These are phyloP conservation scores for Jacaranda mimosifolia DNA, from an alignment of 257 asterid species.

Conservation along the genomic window DNA sequence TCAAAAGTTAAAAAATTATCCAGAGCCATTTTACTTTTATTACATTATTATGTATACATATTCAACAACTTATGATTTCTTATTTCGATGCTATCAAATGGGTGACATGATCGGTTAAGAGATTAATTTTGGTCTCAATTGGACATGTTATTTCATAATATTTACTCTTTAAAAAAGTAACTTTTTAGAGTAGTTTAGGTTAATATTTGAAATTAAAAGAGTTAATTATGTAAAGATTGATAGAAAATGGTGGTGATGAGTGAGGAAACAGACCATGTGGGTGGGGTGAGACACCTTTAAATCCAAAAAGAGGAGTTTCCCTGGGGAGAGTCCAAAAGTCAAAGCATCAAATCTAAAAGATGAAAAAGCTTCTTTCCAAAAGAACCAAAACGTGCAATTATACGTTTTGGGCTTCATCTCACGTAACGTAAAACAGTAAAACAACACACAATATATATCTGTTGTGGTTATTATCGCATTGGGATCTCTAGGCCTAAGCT, in stretches of 20 bases:
- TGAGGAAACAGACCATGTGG: conserved; percentile 77
- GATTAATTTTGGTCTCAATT: too few species aligned
- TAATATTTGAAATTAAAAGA: background rate
- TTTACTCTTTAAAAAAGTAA: conserved; percentile 24
- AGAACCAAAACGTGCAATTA: conserved; percentile 76
- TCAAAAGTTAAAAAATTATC: background rate
- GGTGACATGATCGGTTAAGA: too few species aligned
- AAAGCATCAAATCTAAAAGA: conserved; percentile 74
- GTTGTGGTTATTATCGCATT: background rate
- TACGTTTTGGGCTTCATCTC: conserved; percentile 50
- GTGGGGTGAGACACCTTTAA: conserved; percentile 71
- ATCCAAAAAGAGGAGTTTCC: conserved; percentile 79
- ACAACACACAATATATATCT: background rate
- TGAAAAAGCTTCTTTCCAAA: conserved; percentile 68
- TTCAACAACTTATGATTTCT: too few species aligned
- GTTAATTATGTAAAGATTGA: background rate
- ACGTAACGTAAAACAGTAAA: conserved; percentile 16
- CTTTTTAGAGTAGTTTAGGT: conserved; percentile 13
- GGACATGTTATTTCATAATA: background rate
- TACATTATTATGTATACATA: too few species aligned
- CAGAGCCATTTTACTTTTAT: too few species aligned
- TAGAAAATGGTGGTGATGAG: conserved; percentile 41
- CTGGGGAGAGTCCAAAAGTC: conserved; percentile 68
- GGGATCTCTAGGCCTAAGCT: background rate
- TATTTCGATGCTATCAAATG: too few species aligned